Evolutionary conservation across 225 moss, liverwort and hornwort genomes (phyloP).

Genomic region (Rhytidiadelphus loreus): DNA sequence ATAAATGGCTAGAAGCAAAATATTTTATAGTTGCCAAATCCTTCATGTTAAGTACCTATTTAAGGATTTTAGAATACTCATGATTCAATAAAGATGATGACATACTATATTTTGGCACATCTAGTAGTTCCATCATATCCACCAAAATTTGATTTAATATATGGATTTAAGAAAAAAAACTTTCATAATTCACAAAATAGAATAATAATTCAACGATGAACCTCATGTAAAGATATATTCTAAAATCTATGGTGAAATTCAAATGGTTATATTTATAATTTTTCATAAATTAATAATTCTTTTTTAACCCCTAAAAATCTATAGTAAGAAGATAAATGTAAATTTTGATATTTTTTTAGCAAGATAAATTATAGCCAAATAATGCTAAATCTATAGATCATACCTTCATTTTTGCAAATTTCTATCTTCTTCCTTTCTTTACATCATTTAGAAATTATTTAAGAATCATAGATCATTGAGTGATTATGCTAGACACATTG

Average conservation of each 20-base stretch:
- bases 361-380: not conserved
- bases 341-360: not conserved
- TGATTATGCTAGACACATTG: not conserved
- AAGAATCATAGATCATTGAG: not conserved
- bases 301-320: not conserved
- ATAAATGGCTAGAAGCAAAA: not conserved
- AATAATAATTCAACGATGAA: not conserved
- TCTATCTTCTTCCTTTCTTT: fast-evolving
- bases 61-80: not conserved
- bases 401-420: not conserved
- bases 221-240: not conserved
- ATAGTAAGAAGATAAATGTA: not conserved
- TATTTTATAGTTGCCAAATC: fast-evolving
- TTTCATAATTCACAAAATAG: fast-evolving
- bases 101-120: not conserved
- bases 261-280: not conserved
- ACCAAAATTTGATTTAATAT: not conserved
- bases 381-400: not conserved
- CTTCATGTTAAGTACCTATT: not conserved
- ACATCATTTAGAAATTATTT: not conserved
- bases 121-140: not conserved
- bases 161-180: not conserved
- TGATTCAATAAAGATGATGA: not conserved
- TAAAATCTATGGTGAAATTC: not conserved
- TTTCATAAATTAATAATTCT: not conserved